Percentiles rank a stretch among this genome's conserved stretches.
Conservation (phyloP, 2,329 filamentous ascomycete genomes). For the Purpureocillium lavendulum region DNA sequence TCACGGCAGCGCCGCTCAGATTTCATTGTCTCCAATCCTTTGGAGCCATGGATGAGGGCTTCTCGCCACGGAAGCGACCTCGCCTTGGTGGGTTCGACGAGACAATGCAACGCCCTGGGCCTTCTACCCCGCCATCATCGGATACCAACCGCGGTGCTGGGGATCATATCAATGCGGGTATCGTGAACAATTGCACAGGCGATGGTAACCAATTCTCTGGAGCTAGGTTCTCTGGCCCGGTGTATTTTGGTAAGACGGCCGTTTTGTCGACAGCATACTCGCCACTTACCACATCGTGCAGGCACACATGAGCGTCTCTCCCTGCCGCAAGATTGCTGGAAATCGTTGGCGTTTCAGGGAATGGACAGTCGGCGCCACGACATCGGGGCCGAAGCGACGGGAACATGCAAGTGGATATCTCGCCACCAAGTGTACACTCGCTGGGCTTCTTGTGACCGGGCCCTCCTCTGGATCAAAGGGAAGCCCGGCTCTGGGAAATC, state of each 20-base stretch:
- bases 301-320: not conserved
- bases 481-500: slow-evolving; percentile 32
- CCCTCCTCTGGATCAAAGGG: slow-evolving; percentile 28
- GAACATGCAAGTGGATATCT: slow-evolving; percentile 25
- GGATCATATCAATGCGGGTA: slow-evolving; percentile 2
- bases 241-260: slow-evolving; percentile 1
- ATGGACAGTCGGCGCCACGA: slow-evolving; percentile 17
- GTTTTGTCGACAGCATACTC: not conserved
- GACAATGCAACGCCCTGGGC: no score
- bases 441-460: slow-evolving; percentile 12
- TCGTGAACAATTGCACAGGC: slow-evolving; percentile 1
- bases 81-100: no score
- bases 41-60: no score
- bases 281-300: not conserved
- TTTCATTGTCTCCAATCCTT: no score
- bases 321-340: slow-evolving; percentile 12
- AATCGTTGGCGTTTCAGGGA: slow-evolving; percentile 20
- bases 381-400: slow-evolving; percentile 10
- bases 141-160: slow-evolving; percentile 1
- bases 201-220: slow-evolving; percentile 3
- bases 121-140: no score
- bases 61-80: no score
- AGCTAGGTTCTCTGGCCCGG: not conserved
- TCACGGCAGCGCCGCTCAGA: no score
- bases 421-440: slow-evolving; percentile 11